A percentile compares a stretch with the other conserved stretches of the same genome.
Evolutionary conservation across 2,329 filamentous ascomycete genomes (phyloP).

Genomic region (Ascochyta viciae-villosae): DNA sequence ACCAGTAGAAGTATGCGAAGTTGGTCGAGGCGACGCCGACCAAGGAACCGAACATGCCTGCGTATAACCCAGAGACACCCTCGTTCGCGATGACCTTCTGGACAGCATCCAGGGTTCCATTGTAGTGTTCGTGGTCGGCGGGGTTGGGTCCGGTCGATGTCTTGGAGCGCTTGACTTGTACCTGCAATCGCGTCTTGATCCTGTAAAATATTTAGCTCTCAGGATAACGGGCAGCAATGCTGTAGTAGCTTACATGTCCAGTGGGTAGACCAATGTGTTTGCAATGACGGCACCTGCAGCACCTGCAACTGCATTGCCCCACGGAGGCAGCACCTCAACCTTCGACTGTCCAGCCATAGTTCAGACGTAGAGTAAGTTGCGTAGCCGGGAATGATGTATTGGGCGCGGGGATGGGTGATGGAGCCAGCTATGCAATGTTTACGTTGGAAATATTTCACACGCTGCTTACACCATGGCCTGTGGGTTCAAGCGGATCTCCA

Average conservation of each 20-base stretch:
- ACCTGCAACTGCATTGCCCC: slow-evolving; percentile 91
- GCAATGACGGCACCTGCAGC: slow-evolving; percentile 92
- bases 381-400: background rate
- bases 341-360: slow-evolving; percentile 67
- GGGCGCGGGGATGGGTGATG: background rate
- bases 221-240: background rate
- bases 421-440: slow-evolving; percentile 4
- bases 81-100: slow-evolving; percentile 82
- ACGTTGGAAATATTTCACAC: background rate
- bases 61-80: slow-evolving; percentile 82
- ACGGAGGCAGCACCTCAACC: slow-evolving; percentile 77
- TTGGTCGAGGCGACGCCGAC: slow-evolving; percentile 96
- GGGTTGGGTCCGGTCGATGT: slow-evolving; percentile 49
- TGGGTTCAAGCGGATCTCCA: background rate
- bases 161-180: slow-evolving; percentile 76
- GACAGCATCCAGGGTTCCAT: slow-evolving; percentile 87
- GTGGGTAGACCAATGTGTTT: slow-evolving; percentile 92
- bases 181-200: slow-evolving; percentile 94
- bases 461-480: slow-evolving; percentile 7
- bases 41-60: slow-evolving; percentile 84
- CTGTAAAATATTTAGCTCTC: slow-evolving; percentile 56
- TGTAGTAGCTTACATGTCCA: slow-evolving; percentile 79
- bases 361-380: background rate
- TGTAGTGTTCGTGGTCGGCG: slow-evolving; percentile 74
- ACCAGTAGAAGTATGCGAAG: slow-evolving; percentile 99